These are phyloP conservation scores for Eucalyptus shirleyi DNA, from an alignment of 345 rosid species.

Conservation along the genomic window DNA sequence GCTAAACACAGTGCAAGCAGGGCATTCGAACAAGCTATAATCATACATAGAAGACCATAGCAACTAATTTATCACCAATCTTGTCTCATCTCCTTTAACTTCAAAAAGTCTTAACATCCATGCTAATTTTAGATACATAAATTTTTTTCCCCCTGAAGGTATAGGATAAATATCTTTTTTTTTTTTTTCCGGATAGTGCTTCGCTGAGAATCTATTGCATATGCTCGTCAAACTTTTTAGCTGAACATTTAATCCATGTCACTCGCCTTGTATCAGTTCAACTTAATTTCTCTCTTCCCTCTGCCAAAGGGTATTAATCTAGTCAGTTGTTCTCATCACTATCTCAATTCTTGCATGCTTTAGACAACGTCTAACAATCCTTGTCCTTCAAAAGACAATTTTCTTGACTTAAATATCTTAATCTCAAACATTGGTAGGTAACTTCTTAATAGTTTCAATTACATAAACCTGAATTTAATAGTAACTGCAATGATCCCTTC, in stretches of 20 bases:
- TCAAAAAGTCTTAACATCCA: background rate
- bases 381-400: background rate
- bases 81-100: background rate
- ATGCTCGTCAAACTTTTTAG: background rate
- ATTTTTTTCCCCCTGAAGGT: accelerated
- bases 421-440: background rate
- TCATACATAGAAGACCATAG: background rate
- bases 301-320: background rate
- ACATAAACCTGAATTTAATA: background rate
- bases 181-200: background rate
- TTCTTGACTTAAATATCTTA: background rate
- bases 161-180: background rate
- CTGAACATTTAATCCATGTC: background rate
- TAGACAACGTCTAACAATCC: background rate
- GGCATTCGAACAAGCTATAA: background rate
- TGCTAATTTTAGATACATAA: background rate
- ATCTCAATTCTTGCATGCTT: background rate
- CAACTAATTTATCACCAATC: background rate
- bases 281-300: background rate
- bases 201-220: background rate
- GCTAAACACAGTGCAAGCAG: background rate
- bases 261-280: background rate
- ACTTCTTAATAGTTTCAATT: background rate
- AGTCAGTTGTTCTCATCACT: background rate
- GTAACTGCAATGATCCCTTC: background rate